phyloP scores from a whole-genome alignment of 1,284 basidiomycete species.

The Tilletia indica region DNA sequence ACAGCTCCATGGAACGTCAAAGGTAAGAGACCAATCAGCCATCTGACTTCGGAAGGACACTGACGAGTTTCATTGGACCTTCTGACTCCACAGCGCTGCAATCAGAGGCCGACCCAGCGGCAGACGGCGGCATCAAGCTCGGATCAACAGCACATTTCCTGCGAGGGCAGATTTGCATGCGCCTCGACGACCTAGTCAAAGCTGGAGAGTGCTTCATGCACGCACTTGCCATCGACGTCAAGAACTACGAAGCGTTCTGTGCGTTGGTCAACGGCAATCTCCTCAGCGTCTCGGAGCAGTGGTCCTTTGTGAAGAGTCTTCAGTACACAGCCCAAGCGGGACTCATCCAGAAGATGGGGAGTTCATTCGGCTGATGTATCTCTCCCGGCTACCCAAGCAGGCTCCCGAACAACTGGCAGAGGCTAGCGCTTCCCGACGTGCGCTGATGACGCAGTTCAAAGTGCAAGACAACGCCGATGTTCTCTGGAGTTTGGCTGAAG shows the following conservation, averaged over 20 bases:
- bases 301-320: conserved; percentile 86
- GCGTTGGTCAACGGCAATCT: conserved; percentile 81
- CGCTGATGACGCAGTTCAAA: conserved; percentile 60
- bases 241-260: conserved; percentile 93
- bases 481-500: conserved; percentile 84
- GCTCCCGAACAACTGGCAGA: conserved; percentile 49
- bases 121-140: conserved; percentile 57
- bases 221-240: conserved; percentile 87
- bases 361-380: conserved; percentile 88
- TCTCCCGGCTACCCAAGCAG: conserved; percentile 79
- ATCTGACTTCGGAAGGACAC: too few species aligned
- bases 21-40: background rate
- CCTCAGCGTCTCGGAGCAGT: conserved; percentile 61
- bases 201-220: conserved; percentile 94
- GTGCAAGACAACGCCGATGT: conserved; percentile 88
- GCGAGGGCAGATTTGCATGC: conserved; percentile 87
- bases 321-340: conserved; percentile 73
- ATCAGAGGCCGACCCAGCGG: conserved; percentile 30
- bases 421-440: conserved; percentile 21
- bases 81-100: background rate
- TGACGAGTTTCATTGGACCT: background rate
- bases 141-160: conserved; percentile 72
- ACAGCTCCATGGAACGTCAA: conserved; percentile 33
- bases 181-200: conserved; percentile 80
- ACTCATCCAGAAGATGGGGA: conserved; percentile 54